A percentile compares a stretch with the other conserved stretches of the same genome.
Conservation (phyloP, 1,284 basidiomycete genomes). For the Sanghuangporus sanghuang region DNA sequence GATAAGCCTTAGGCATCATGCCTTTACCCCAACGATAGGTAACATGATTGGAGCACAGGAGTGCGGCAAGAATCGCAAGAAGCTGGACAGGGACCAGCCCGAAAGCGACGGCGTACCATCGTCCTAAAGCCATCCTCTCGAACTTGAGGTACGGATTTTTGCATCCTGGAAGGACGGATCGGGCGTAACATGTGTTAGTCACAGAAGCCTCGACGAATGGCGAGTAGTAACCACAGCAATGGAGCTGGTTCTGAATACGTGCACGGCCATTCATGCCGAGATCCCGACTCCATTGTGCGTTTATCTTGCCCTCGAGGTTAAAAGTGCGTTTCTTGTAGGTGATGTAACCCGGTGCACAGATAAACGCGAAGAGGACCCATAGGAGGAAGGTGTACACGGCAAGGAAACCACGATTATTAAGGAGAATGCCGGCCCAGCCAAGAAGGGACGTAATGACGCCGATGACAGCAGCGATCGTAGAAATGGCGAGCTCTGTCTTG, state of each 20-base stretch:
- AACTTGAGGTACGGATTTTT: slow-evolving; percentile 52
- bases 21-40: slow-evolving; percentile 77
- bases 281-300: slow-evolving; percentile 58
- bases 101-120: slow-evolving; percentile 56
- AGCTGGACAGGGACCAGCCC: slow-evolving; percentile 53
- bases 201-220: slow-evolving; percentile 66
- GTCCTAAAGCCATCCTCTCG: slow-evolving; percentile 43
- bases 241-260: slow-evolving; percentile 57
- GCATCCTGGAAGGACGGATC: slow-evolving; percentile 59
- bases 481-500: slow-evolving; percentile 48
- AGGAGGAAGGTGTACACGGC: slow-evolving; percentile 52
- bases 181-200: slow-evolving; percentile 58
- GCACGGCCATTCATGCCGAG: slow-evolving; percentile 50
- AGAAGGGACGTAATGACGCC: slow-evolving; percentile 50
- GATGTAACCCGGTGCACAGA: slow-evolving; percentile 64
- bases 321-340: slow-evolving; percentile 61
- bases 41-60: slow-evolving; percentile 68
- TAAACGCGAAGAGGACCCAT: slow-evolving; percentile 55
- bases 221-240: slow-evolving; percentile 67
- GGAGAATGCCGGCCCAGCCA: slow-evolving; percentile 57
- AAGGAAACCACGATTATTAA: slow-evolving; percentile 63
- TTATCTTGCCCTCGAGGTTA: slow-evolving; percentile 72
- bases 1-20: slow-evolving; percentile 69
- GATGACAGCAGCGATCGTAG: slow-evolving; percentile 46
- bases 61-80: slow-evolving; percentile 44